A percentile compares a stretch with the other conserved stretches of the same genome.
Conservation (phyloP, 345 rosid genomes). For the Noccaea caerulescens region DNA sequence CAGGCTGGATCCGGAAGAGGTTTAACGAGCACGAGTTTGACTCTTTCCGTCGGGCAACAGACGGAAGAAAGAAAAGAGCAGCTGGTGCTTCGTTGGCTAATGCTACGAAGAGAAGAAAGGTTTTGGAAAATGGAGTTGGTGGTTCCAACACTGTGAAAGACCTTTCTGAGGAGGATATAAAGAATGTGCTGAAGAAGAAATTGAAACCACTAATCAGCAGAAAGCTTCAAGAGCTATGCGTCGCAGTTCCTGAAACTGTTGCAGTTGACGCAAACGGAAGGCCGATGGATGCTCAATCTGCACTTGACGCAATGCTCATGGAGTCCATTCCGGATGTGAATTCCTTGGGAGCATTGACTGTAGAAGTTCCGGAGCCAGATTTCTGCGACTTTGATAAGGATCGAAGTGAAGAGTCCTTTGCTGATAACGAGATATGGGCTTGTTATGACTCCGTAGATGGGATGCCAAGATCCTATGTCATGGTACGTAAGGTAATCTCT, state of each 20-base stretch:
- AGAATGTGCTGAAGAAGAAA: constrained; percentile 53
- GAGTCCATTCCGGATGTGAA: constrained; percentile 21
- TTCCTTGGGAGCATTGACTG: constrained; percentile 48
- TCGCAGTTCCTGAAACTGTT: constrained; percentile 29
- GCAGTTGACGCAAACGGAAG: neutral
- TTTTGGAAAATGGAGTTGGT: constrained; percentile 48
- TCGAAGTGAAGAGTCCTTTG: constrained; percentile 59
- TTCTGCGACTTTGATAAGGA: constrained; percentile 71
- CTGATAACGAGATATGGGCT: constrained; percentile 70
- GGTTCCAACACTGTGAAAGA: constrained; percentile 46
- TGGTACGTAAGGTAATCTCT: constrained; percentile 61
- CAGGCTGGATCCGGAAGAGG: constrained; percentile 53
- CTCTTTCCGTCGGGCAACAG: too few relatives aligned
- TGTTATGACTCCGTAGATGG: constrained; percentile 69
- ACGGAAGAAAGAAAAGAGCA: constrained; percentile 12
- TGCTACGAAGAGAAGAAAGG: constrained; percentile 55
- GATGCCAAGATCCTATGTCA: constrained; percentile 73
- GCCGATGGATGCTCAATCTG: constrained; percentile 1
- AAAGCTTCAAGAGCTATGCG: constrained; percentile 49
- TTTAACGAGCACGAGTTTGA: constrained; percentile 51
- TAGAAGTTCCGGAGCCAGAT: constrained; percentile 68
- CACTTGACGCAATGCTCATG: constrained; percentile 14
- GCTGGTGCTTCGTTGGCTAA: constrained; percentile 28
- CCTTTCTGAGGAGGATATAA: constrained; percentile 50
- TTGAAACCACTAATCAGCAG: constrained; percentile 50